Conservation (phyloP, 768 basidiomycete species). For the Suillus decipiens region DNA sequence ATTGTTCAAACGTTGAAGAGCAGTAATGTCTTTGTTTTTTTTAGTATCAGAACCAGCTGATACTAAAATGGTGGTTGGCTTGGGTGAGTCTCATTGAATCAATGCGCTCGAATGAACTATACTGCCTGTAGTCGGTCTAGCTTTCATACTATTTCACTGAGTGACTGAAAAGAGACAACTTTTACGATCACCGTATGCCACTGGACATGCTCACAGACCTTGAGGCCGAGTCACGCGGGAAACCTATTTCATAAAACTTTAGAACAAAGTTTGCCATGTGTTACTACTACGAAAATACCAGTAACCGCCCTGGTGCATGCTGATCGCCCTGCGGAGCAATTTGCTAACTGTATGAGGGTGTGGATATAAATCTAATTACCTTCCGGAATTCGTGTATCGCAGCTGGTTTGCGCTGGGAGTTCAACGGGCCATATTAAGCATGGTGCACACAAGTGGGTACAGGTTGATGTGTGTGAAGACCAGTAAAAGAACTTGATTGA, state of each 20-base stretch:
- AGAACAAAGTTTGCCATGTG: not conserved
- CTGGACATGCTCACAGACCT: not conserved
- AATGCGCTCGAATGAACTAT: not conserved
- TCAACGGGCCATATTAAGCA: not conserved
- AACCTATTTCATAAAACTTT: not conserved
- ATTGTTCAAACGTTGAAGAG: not conserved
- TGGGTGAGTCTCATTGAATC: not conserved
- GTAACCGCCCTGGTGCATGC: not conserved
- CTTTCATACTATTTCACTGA: not conserved
- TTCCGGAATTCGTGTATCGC: not conserved
- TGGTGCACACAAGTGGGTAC: not conserved
- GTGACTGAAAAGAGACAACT: too few relatives aligned
- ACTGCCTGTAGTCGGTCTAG: not conserved
- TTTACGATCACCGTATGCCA: not conserved
- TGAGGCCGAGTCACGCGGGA: not conserved
- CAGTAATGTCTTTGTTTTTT: too few relatives aligned
- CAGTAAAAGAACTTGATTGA: not conserved
- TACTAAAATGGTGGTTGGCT: not conserved
- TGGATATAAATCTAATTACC: not conserved
- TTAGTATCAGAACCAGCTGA: not conserved
- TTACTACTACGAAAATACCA: too few relatives aligned
- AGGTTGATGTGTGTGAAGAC: not conserved
- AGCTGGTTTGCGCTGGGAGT: not conserved
- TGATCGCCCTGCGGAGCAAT: not conserved
- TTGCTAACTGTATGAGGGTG: not conserved